Evolutionary conservation across 2,329 filamentous ascomycete genomes (phyloP).

Genomic region (Talaromyces atroroseus): DNA sequence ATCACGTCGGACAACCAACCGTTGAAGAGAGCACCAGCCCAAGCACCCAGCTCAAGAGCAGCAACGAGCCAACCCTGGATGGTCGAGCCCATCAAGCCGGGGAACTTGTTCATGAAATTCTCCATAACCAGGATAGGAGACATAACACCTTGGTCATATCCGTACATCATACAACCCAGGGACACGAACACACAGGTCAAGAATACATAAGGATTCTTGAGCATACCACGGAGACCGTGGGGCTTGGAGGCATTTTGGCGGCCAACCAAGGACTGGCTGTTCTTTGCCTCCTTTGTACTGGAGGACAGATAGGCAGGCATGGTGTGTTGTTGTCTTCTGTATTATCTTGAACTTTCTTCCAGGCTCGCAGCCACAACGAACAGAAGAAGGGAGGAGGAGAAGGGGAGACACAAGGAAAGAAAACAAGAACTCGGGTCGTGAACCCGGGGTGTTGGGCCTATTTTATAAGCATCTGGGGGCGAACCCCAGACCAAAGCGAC

Average conservation of each 20-base stretch:
- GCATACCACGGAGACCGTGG: slow-evolving; percentile 35
- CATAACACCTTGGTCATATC: slow-evolving; percentile 35
- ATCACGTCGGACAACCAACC: slow-evolving; percentile 26
- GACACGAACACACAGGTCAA: slow-evolving; percentile 33
- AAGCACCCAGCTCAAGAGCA: slow-evolving; percentile 32
- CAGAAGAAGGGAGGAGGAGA: slow-evolving; percentile 2
- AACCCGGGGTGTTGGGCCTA: slow-evolving; percentile 1
- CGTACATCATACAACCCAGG: slow-evolving; percentile 30
- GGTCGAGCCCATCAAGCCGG: slow-evolving; percentile 24
- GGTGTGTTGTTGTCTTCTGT: neutral
- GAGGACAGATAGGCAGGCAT: neutral
- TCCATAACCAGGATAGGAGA: slow-evolving; percentile 32
- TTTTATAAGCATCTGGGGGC: slow-evolving; percentile 5
- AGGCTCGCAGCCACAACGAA: slow-evolving; percentile 5
- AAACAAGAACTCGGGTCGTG: neutral
- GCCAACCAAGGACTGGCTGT: slow-evolving; percentile 35
- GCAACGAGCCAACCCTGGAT: slow-evolving; percentile 16
- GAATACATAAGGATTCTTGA: slow-evolving; percentile 39
- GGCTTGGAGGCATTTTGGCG: slow-evolving; percentile 34
- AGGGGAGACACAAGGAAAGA: neutral
- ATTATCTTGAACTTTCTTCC: neutral
- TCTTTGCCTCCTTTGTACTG: slow-evolving; percentile 6
- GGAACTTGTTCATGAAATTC: slow-evolving; percentile 33
- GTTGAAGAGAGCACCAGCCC: slow-evolving; percentile 27
- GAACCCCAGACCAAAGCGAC: slow-evolving; percentile 3